Base-by-base conservation (phyloP, 164 flowering plant genomes). In the Sextonia rubra region DNA sequence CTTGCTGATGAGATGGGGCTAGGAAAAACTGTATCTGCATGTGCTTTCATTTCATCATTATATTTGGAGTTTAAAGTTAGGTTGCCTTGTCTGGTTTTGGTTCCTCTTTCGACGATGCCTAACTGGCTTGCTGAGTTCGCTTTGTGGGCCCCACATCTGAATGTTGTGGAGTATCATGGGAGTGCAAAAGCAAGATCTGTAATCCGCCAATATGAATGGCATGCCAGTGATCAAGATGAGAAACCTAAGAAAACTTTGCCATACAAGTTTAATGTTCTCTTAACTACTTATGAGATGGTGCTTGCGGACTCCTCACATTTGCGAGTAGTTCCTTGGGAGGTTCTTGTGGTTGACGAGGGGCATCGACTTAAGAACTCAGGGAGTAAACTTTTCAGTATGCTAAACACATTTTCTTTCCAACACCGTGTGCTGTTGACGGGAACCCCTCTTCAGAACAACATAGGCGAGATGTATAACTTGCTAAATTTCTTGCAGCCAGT, bases 1-100 rank as follows among this genome's bases (percentile, higher is more conserved):
- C 92, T 96, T 69, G 99, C 99, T 70, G 99, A 96, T 87, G 99
- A 96, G 75, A 96, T 96, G 99, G 99, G 99, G 71, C 91, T 96
- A 27, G 99, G 99, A 30, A 96, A 96, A 82, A 96, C 99, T 44
- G 92, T 96, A 20, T 96, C 98, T 68, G 98, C 98, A 70, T 82
- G 86, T 82, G 98, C 99, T 76, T 96, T 96, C 81, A 17, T 96
- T 69, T 92, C 98, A 55, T 90, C 99, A 12, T 75, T 96, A 3
- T 88, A 87, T 77, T 73, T 79, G 77, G 99, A 96, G 80, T 96
- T 93, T 74, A 87, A 87, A 76, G 97, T 82, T 44, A 77, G 74
- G 62, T 76, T 87, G 47, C 99, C 99, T 75, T 93, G 92, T 83
- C 82, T 96, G 44, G 97, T 96, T 24, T 82, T 96, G 82, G 98